These are phyloP conservation scores for Pseudogymnoascus sp. DNA, from an alignment of 2,329 filamentous ascomycete species.

Conservation along the genomic window DNA sequence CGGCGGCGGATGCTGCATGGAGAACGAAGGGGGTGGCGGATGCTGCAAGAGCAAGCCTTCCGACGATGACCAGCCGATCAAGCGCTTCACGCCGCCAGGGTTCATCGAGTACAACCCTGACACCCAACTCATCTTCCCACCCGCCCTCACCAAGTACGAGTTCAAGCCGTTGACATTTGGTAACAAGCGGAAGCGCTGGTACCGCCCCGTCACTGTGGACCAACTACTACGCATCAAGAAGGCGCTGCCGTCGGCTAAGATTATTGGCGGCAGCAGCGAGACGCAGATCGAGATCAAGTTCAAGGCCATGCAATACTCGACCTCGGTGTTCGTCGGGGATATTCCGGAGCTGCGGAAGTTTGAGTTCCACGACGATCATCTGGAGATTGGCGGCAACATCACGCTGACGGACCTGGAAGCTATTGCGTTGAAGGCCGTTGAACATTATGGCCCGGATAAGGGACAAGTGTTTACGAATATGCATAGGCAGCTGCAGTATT, in stretches of 20 bases:
- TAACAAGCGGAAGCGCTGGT: slow-evolving; percentile 93
- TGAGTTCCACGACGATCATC: slow-evolving; percentile 64
- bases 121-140: slow-evolving; percentile 92
- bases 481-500: slow-evolving; percentile 87
- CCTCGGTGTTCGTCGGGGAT: slow-evolving; percentile 87
- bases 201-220: slow-evolving; percentile 73
- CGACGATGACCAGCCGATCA: slow-evolving; percentile 45
- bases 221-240: slow-evolving; percentile 90
- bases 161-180: slow-evolving; percentile 79
- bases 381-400: slow-evolving; percentile 93
- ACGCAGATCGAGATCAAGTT: slow-evolving; percentile 99
- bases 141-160: slow-evolving; percentile 71
- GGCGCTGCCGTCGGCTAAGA: slow-evolving; percentile 75
- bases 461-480: slow-evolving; percentile 80
- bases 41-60: slow-evolving; percentile 59
- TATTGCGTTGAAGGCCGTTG: slow-evolving; percentile 70
- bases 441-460: slow-evolving; percentile 59
- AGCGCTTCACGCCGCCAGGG: slow-evolving; percentile 72
- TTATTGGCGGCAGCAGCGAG: slow-evolving; percentile 93
- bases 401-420: slow-evolving; percentile 83
- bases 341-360: slow-evolving; percentile 84
- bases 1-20: slow-evolving; percentile 62
- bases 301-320: slow-evolving; percentile 83
- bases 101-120: slow-evolving; percentile 93
- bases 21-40: slow-evolving; percentile 38